These are phyloP conservation scores for Podaxis sp. DNA, from an alignment of 768 basidiomycete genomes.

Conservation along the genomic window DNA sequence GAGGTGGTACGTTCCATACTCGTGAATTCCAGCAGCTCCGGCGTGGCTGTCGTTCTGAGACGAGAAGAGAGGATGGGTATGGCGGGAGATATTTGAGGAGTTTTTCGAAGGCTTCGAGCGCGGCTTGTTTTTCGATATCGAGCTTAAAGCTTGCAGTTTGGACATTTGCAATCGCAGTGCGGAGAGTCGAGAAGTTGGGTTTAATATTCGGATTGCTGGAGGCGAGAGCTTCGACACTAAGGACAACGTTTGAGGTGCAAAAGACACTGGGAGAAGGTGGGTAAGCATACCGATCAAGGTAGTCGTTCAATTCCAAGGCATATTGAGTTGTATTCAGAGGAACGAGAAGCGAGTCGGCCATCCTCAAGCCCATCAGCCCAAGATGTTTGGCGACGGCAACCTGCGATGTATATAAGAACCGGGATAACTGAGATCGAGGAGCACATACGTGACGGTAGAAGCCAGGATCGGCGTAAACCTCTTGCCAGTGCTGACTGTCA, in stretches of 20 bases:
- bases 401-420: constrained; percentile 28
- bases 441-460: constrained; percentile 68
- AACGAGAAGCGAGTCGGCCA: constrained; percentile 63
- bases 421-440: background rate
- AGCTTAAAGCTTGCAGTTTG: constrained; percentile 52
- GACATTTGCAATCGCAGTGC: constrained; percentile 45
- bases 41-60: constrained; percentile 22
- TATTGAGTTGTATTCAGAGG: constrained; percentile 82
- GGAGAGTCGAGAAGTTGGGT: constrained; percentile 43
- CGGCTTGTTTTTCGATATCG: constrained; percentile 57
- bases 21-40: constrained; percentile 19
- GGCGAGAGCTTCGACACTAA: constrained; percentile 52
- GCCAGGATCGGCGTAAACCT: constrained; percentile 72
- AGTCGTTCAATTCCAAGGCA: constrained; percentile 60
- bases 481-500: constrained; percentile 72
- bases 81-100: constrained; percentile 40
- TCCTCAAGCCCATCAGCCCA: constrained; percentile 60
- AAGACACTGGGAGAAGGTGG: background rate
- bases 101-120: constrained; percentile 51
- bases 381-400: constrained; percentile 67
- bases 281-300: constrained; percentile 53
- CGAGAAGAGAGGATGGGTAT: constrained; percentile 10
- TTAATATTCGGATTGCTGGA: constrained; percentile 20
- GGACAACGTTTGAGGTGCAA: background rate
- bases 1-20: constrained; percentile 19